These are phyloP conservation scores for Theileria luwenshuni DNA, from an alignment of 169 alveolate genomes.

Conservation along the genomic window DNA sequence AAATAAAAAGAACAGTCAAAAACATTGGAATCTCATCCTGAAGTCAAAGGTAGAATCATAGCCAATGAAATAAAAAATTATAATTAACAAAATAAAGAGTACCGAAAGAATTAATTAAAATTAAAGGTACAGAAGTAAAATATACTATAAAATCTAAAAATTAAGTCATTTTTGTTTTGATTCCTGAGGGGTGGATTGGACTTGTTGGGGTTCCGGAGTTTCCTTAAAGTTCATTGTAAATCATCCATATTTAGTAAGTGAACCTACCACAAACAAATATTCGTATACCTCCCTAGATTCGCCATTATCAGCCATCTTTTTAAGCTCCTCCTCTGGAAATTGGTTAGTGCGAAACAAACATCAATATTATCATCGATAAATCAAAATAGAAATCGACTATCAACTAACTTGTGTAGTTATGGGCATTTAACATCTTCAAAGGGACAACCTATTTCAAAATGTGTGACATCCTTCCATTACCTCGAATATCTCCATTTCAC, in stretches of 20 bases:
- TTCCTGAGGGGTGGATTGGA: not conserved
- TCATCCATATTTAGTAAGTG: not conserved
- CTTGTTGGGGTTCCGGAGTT: slow-evolving; percentile 24
- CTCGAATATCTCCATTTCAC: slow-evolving; percentile 17
- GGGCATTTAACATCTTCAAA: slow-evolving; percentile 31
- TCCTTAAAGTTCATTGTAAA: not conserved
- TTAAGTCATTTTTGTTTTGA: not conserved
- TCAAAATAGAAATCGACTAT: not conserved
- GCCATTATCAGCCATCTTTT: slow-evolving; percentile 12
- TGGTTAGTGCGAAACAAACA: not conserved
- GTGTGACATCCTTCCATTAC: not conserved
- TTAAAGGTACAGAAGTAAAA: too few relatives aligned
- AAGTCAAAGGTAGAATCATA: not conserved
- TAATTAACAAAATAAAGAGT: too few relatives aligned
- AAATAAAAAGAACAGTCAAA: not conserved
- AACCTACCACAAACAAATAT: slow-evolving; percentile 14
- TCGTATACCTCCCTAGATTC: slow-evolving; percentile 14
- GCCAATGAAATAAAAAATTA: not conserved
- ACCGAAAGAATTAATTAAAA: too few relatives aligned
- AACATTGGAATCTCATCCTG: not conserved
- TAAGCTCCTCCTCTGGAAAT: slow-evolving; percentile 11
- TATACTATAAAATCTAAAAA: not conserved
- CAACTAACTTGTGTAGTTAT: slow-evolving; percentile 28
- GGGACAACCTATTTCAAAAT: slow-evolving; percentile 16
- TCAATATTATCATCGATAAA: not conserved